phyloP scores from a whole-genome alignment of 805 yeast genomes.

The Priceomyces melissophilus region DNA sequence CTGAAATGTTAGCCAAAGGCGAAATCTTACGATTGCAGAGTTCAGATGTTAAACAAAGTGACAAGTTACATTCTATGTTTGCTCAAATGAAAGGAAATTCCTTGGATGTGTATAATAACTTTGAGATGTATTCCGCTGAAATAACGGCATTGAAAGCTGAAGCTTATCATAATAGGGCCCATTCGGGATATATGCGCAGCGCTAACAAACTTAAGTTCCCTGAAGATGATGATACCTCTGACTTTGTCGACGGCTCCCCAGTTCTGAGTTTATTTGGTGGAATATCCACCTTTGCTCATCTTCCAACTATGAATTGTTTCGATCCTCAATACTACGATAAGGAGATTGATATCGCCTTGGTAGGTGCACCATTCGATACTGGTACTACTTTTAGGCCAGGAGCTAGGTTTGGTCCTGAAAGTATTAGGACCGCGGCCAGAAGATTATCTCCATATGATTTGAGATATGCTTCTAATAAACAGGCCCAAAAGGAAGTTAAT shows the following conservation, averaged over 20 bases:
- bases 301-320: constrained; percentile 46
- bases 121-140: not conserved
- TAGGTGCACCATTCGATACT: constrained; percentile 29
- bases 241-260: constrained; percentile 13
- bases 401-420: constrained; percentile 26
- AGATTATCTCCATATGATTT: constrained; percentile 49
- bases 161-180: constrained; percentile 3
- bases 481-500: constrained; percentile 10
- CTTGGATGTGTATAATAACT: not conserved
- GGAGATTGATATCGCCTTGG: constrained; percentile 22
- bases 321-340: constrained; percentile 23
- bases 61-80: not conserved
- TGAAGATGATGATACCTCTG: constrained; percentile 32
- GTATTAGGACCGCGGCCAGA: constrained; percentile 36
- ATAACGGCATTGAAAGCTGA: not conserved
- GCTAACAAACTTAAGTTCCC: constrained; percentile 26
- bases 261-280: constrained; percentile 41
- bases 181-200: constrained; percentile 7
- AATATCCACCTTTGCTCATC: constrained; percentile 52
- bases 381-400: constrained; percentile 26
- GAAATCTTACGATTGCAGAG: not conserved
- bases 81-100: not conserved
- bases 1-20: not conserved
- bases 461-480: constrained; percentile 21
- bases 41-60: not conserved